Evolutionary conservation across 2,329 filamentous ascomycete species (phyloP).

Genomic region (Pyricularia sp.): DNA sequence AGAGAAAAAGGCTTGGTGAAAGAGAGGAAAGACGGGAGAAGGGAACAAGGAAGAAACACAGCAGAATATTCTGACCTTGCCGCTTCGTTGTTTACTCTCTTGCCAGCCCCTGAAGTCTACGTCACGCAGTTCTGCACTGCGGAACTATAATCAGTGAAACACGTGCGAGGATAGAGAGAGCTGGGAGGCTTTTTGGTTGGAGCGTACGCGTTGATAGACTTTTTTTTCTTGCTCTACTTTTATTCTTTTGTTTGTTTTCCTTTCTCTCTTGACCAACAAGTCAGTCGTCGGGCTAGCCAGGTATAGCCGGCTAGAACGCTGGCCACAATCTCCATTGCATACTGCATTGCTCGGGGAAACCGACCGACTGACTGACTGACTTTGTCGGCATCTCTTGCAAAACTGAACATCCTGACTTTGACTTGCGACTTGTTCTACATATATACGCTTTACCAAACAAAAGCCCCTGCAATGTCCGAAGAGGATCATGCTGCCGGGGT

Average conservation of each 20-base stretch:
- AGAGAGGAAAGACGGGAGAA: neutral
- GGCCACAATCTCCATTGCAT: neutral
- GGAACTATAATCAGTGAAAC: neutral
- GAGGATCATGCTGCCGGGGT: conserved; percentile 65
- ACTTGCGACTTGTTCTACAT: neutral
- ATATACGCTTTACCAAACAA: neutral
- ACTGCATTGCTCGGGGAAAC: neutral
- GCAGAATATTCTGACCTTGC: neutral
- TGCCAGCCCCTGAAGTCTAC: neutral
- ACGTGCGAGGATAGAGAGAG: neutral
- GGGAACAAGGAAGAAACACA: neutral
- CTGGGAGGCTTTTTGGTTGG: neutral
- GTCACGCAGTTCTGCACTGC: neutral
- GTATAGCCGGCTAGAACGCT: neutral
- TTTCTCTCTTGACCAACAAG: neutral
- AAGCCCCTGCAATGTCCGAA: conserved; percentile 30
- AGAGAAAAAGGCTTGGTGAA: neutral
- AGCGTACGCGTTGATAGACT: neutral
- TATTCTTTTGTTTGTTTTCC: neutral
- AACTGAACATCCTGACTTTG: neutral
- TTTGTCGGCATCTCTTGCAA: neutral
- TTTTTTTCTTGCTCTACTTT: neutral
- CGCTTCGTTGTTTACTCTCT: neutral
- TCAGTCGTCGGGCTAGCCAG: neutral
- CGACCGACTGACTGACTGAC: neutral